A percentile compares a stretch with the other conserved stretches of the same genome.
These are phyloP conservation scores for Thalassiosira profunda DNA, from an alignment of 108 stramenopile species.

Conservation along the genomic window DNA sequence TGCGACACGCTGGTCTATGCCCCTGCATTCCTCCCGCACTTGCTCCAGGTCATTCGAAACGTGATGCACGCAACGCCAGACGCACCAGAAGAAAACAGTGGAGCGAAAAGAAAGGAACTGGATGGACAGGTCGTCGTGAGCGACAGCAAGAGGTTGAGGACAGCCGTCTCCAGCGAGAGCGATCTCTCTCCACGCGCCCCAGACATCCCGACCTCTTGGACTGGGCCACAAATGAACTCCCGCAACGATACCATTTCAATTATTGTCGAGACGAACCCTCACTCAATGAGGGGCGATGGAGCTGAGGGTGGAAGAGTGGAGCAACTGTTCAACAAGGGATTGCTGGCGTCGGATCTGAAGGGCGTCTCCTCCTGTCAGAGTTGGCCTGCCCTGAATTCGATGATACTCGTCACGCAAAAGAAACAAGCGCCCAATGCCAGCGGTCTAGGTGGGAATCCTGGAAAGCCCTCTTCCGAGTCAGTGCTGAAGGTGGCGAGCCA, in stretches of 20 bases:
- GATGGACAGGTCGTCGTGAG: not conserved
- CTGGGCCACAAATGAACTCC: not conserved
- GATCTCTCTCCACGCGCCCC: too few species aligned
- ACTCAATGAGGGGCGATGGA: not conserved
- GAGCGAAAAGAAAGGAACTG: slow-evolving; percentile 5
- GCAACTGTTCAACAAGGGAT: slow-evolving; percentile 2
- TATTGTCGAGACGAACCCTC: slow-evolving; percentile 22
- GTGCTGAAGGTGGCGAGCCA: not conserved
- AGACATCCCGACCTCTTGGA: too few species aligned
- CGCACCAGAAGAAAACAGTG: not conserved
- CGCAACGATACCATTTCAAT: not conserved
- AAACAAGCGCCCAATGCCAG: slow-evolving; percentile 1
- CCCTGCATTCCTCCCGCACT: slow-evolving; percentile 61
- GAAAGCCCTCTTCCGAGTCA: slow-evolving; percentile 1
- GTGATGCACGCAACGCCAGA: too few species aligned
- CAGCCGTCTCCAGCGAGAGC: too few species aligned
- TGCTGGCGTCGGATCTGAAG: slow-evolving; percentile 15
- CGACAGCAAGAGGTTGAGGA: too few species aligned
- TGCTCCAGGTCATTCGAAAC: slow-evolving; percentile 11
- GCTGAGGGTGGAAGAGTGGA: slow-evolving; percentile 3
- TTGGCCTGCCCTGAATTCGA: slow-evolving; percentile 21
- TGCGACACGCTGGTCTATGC: slow-evolving; percentile 68
- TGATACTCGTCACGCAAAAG: slow-evolving; percentile 32
- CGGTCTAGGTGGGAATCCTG: not conserved
- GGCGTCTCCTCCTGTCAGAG: slow-evolving; percentile 13